phyloP scores from a whole-genome alignment of 2,329 filamentous ascomycete species.

The Aspergillus sp. region DNA sequence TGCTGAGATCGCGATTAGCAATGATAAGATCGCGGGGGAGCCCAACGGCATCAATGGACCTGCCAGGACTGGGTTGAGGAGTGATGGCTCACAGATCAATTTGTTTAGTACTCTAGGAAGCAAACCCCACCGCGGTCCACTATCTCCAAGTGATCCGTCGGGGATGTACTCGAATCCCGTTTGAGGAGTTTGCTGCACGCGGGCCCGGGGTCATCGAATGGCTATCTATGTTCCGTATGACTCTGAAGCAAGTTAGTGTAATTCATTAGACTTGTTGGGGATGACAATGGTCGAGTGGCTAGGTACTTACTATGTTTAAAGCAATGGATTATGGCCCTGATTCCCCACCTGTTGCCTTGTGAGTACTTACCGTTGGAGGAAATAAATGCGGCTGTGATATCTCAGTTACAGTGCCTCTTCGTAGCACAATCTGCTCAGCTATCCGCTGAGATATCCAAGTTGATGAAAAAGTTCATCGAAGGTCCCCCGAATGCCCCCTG shows the following conservation, averaged over 20 bases:
- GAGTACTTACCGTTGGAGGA: neutral
- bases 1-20: slow-evolving; percentile 12
- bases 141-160: neutral
- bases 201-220: neutral
- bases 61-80: slow-evolving; percentile 6
- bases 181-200: neutral
- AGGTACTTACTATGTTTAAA: neutral
- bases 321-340: neutral
- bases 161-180: neutral
- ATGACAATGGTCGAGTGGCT: neutral
- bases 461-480: neutral
- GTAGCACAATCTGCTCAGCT: neutral
- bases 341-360: neutral
- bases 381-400: neutral
- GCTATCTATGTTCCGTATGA: neutral
- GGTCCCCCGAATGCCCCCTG: neutral
- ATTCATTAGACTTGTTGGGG: neutral
- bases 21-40: neutral
- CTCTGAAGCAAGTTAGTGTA: slow-evolving; percentile 3
- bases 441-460: neutral
- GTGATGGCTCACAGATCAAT: slow-evolving; percentile 17
- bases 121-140: slow-evolving; percentile 1
- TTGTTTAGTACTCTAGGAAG: neutral
- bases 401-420: neutral
- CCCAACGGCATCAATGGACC: neutral